phyloP scores from a whole-genome alignment of 768 basidiomycete species.

The Lactifluus subvellereus region DNA sequence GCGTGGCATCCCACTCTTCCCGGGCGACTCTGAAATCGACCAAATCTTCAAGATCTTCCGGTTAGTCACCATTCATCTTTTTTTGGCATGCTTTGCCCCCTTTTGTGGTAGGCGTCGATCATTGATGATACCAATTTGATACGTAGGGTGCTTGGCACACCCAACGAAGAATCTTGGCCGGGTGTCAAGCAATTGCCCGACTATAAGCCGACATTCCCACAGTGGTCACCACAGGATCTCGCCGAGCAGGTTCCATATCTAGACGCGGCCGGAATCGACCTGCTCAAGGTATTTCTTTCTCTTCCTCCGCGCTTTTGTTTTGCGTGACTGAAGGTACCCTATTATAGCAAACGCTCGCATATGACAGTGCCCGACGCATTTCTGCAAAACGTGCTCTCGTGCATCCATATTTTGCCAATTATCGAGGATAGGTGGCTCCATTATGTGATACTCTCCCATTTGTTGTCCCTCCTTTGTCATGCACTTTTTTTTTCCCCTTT shows the following conservation, averaged over 20 bases:
- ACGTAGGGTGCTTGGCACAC: constrained; percentile 79
- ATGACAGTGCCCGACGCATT: constrained; percentile 88
- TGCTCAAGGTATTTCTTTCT: constrained; percentile 52
- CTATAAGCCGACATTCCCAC: constrained; percentile 95
- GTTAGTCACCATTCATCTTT: constrained; percentile 39
- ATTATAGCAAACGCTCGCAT: constrained; percentile 46
- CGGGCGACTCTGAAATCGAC: constrained; percentile 99
- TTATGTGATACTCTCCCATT: background rate
- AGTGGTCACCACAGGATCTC: constrained; percentile 82
- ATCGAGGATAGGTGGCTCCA: constrained; percentile 27
- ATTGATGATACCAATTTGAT: background rate
- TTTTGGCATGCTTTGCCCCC: background rate
- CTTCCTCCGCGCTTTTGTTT: background rate
- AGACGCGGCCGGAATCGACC: constrained; percentile 73
- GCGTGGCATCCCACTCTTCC: constrained; percentile 85
- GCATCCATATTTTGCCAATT: constrained; percentile 49
- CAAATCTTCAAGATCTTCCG: constrained; percentile 99
- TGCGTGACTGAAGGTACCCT: background rate
- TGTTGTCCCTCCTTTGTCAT: constrained; percentile 1
- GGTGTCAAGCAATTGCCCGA: constrained; percentile 85
- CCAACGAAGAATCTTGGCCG: constrained; percentile 87
- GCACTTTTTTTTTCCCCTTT: constrained; percentile 6
- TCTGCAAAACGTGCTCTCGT: constrained; percentile 65
- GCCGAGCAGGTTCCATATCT: constrained; percentile 57
- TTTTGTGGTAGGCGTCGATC: background rate